These are phyloP conservation scores for Curvularia hawaiiensis DNA, from an alignment of 2,329 filamentous ascomycete genomes.

Conservation along the genomic window DNA sequence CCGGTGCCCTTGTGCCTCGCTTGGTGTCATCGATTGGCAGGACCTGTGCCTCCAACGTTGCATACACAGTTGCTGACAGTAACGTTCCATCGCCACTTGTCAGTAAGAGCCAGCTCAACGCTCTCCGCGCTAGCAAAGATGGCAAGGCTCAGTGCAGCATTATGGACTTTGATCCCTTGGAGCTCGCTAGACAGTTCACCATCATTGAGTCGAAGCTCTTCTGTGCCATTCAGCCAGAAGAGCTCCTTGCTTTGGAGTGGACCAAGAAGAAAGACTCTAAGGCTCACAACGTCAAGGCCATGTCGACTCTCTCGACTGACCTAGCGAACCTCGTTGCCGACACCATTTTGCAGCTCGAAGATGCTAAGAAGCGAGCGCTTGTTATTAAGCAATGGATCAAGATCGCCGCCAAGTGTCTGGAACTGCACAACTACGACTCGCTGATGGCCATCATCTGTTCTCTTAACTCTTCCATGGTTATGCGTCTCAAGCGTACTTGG, in stretches of 20 bases:
- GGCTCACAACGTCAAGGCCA: conserved; percentile 88
- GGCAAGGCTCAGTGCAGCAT: conserved; percentile 74
- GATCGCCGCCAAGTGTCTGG: conserved; percentile 82
- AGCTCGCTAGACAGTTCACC: conserved; percentile 90
- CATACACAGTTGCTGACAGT: conserved; percentile 72
- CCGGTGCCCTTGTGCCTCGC: conserved; percentile 75
- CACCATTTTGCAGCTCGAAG: conserved; percentile 85
- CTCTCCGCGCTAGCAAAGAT: conserved; percentile 75
- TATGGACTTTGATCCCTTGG: conserved; percentile 87
- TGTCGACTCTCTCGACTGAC: conserved; percentile 91
- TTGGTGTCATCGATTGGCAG: conserved; percentile 87
- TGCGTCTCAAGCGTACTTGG: conserved; percentile 89
- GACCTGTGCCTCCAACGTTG: conserved; percentile 75
- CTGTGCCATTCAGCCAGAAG: conserved; percentile 88
- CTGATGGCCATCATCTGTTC: conserved; percentile 97
- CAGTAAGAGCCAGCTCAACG: conserved; percentile 75
- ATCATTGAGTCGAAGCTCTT: conserved; percentile 91
- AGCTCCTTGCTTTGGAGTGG: conserved; percentile 91
- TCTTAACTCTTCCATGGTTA: conserved; percentile 88
- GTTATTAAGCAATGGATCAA: conserved; percentile 99
- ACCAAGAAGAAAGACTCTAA: conserved; percentile 82
- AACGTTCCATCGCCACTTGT: conserved; percentile 73
- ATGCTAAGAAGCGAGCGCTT: conserved; percentile 87
- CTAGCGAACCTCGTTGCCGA: conserved; percentile 92
- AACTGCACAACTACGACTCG: conserved; percentile 94